Conservation (phyloP, 139 green algal genomes). For the Chlamydomonas sphaeroides region DNA sequence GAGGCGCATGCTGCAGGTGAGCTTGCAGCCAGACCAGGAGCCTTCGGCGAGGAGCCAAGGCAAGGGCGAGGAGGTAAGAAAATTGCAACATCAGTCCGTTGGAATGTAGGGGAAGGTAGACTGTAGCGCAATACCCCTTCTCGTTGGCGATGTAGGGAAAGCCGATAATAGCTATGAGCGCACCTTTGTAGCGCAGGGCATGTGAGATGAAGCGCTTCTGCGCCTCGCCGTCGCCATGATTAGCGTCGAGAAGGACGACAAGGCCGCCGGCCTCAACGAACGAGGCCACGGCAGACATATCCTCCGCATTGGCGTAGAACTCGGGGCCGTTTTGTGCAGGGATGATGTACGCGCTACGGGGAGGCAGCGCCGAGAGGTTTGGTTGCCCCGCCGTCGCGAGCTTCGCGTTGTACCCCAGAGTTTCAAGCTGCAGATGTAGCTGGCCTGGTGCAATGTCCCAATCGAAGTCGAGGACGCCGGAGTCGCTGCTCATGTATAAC, state of each 20-base stretch:
- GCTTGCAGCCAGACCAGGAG: no score
- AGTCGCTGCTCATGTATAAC: neutral
- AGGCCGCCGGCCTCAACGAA: neutral
- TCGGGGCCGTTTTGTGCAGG: slow-evolving; percentile 11
- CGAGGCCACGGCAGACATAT: neutral
- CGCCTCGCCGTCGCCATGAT: neutral
- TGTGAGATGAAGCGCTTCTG: neutral
- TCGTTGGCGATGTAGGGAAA: no score
- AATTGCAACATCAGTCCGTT: no score
- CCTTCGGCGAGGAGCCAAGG: no score
- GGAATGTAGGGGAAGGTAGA: no score
- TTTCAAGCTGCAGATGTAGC: neutral
- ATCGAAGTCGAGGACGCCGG: neutral
- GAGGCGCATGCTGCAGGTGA: no score
- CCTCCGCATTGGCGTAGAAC: slow-evolving; percentile 9
- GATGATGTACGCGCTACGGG: neutral
- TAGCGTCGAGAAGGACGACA: neutral
- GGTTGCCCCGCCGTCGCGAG: neutral
- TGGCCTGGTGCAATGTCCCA: neutral
- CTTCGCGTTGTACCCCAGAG: neutral
- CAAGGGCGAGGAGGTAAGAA: no score
- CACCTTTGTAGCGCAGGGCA: slow-evolving; percentile 6
- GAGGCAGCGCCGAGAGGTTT: neutral
- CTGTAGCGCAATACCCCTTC: no score
- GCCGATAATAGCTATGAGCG: no score